These are phyloP conservation scores for Jatropha multifida DNA, from an alignment of 441 rosid species.

Conservation along the genomic window DNA sequence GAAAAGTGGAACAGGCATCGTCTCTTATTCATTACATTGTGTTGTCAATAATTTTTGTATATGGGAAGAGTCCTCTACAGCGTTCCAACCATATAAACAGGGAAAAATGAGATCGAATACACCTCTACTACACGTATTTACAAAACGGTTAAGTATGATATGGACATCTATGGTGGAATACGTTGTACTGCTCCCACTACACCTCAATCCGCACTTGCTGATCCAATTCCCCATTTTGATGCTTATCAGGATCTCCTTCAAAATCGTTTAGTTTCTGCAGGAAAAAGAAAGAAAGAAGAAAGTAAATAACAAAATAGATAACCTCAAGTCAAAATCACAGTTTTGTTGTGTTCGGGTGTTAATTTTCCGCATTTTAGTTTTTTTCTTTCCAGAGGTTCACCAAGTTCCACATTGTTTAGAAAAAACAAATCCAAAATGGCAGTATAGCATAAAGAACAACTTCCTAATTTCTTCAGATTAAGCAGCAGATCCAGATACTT, in stretches of 20 bases:
- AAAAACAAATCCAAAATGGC: background rate
- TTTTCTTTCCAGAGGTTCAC: background rate
- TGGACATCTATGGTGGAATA: constrained; percentile 9
- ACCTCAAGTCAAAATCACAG: background rate
- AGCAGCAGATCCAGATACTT: constrained; percentile 34
- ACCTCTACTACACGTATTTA: constrained; percentile 34
- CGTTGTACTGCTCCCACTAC: constrained; percentile 21
- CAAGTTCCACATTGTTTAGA: background rate
- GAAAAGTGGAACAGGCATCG: constrained; percentile 7
- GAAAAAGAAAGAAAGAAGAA: background rate
- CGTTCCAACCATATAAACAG: constrained; percentile 44
- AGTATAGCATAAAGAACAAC: background rate
- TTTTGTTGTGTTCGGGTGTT: background rate
- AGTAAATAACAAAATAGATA: background rate
- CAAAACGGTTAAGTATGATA: constrained; percentile 23
- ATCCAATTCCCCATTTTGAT: constrained; percentile 37
- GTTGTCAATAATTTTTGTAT: constrained; percentile 14
- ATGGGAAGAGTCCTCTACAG: constrained; percentile 22
- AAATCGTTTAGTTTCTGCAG: constrained; percentile 39
- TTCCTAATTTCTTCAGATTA: background rate
- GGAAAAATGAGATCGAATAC: constrained; percentile 57
- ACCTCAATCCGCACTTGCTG: constrained; percentile 42
- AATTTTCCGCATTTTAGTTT: background rate
- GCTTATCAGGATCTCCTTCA: constrained; percentile 30
- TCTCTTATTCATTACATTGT: constrained; percentile 26